phyloP scores from a whole-genome alignment of 768 basidiomycete species.

The Leccinum longicurvipes region DNA sequence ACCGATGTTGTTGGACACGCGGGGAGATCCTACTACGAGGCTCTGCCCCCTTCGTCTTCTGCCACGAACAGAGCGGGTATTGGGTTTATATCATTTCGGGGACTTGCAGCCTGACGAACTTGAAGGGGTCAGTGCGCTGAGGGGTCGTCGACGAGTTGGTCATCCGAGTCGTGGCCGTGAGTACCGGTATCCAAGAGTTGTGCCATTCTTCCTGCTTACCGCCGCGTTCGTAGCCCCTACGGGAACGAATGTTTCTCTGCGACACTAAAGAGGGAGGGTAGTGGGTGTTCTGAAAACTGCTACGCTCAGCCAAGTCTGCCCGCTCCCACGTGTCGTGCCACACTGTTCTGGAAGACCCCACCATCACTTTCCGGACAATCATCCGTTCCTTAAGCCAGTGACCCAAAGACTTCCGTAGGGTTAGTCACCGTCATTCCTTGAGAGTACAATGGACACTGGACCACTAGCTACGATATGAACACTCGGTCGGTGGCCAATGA shows the following conservation, averaged over 20 bases:
- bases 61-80: not conserved
- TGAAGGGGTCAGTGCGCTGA: not conserved
- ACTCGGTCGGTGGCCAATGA: not conserved
- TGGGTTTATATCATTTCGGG: too few species aligned
- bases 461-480: not conserved
- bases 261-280: not conserved
- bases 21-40: not conserved
- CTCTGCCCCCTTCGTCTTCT: not conserved
- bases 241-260: not conserved
- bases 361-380: not conserved
- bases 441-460: not conserved
- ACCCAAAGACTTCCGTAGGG: not conserved
- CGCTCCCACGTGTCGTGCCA: not conserved
- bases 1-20: not conserved
- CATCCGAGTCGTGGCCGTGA: not conserved
- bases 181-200: not conserved
- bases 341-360: not conserved
- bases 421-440: not conserved
- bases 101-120: not conserved
- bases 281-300: not conserved
- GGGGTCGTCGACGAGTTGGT: not conserved
- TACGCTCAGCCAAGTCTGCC: constrained; percentile 1
- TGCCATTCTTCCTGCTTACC: not conserved
- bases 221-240: not conserved
- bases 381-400: not conserved